A percentile compares a stretch with the other conserved stretches of the same genome.
Evolutionary conservation across 768 basidiomycete genomes (phyloP).

Genomic region (Floccularia luteovirens): DNA sequence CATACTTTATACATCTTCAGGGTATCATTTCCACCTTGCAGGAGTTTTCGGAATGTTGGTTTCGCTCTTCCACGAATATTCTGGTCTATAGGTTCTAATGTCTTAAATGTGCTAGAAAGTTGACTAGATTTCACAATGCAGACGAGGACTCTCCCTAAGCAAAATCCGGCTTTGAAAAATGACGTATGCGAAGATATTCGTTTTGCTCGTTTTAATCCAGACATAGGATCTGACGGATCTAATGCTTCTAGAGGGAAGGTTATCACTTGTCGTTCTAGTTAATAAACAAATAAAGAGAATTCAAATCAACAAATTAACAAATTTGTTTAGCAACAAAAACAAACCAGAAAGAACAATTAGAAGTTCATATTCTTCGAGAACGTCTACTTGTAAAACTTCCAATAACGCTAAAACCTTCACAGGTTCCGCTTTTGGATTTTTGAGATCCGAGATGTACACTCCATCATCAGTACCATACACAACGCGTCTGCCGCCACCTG

Average conservation of each 20-base stretch:
- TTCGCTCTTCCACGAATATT: constrained; percentile 69
- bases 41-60: constrained; percentile 89
- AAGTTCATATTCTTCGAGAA: constrained; percentile 92
- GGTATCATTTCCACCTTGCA: constrained; percentile 94
- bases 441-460: constrained; percentile 87
- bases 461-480: constrained; percentile 98
- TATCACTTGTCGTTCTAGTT: constrained; percentile 84
- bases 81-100: constrained; percentile 93
- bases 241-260: constrained; percentile 94
- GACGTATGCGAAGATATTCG: constrained; percentile 93
- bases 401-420: constrained; percentile 83
- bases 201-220: constrained; percentile 89
- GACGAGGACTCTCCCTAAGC: constrained; percentile 84
- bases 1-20: constrained; percentile 83
- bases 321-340: constrained; percentile 10
- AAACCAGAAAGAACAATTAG: constrained; percentile 97
- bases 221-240: constrained; percentile 83
- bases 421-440: constrained; percentile 66
- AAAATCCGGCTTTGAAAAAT: constrained; percentile 96
- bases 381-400: constrained; percentile 92
- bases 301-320: too few species aligned
- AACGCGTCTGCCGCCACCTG: constrained; percentile 77
- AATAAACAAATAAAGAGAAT: too few species aligned
- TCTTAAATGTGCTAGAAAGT: constrained; percentile 95
- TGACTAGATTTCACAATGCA: constrained; percentile 97